phyloP scores from a whole-genome alignment of 179 eudicot genomes.

The Spinacia oleracea region DNA sequence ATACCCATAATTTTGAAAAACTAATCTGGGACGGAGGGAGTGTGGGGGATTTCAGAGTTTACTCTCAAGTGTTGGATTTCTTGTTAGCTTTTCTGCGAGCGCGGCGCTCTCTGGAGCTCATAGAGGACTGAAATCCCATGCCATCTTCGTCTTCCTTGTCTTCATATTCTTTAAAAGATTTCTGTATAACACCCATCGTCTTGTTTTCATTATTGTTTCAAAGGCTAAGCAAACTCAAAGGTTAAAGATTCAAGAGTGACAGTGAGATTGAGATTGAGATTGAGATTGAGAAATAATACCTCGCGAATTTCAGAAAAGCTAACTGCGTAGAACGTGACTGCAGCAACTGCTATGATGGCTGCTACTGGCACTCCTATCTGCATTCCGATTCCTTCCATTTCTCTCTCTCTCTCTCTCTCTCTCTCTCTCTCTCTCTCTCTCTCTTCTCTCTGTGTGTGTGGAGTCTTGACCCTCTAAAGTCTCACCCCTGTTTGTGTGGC shows the following conservation, averaged over 20 bases:
- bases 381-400: constrained; percentile 41
- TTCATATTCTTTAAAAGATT: constrained; percentile 45
- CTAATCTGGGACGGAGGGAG: too few relatives aligned
- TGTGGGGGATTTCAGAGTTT: too few relatives aligned
- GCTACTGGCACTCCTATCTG: constrained; percentile 47
- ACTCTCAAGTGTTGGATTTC: constrained; percentile 33
- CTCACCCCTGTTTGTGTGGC: background rate
- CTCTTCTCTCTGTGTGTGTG: too few relatives aligned
- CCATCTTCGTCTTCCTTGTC: constrained; percentile 39
- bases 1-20: too few relatives aligned
- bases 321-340: constrained; percentile 59
- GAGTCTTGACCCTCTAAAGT: background rate
- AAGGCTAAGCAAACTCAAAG: background rate
- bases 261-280: background rate
- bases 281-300: constrained; percentile 34
- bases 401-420: background rate
- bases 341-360: constrained; percentile 62
- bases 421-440: too few relatives aligned
- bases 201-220: background rate
- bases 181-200: constrained; percentile 27
- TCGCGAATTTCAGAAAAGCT: constrained; percentile 64
- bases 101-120: constrained; percentile 56
- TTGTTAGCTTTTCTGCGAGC: constrained; percentile 44
- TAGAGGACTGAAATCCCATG: constrained; percentile 29
- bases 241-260: background rate